A percentile compares a stretch with the other conserved stretches of the same genome.
Conservation (phyloP, 2,329 filamentous ascomycete genomes). For the Hypoxylon rubiginosum region DNA sequence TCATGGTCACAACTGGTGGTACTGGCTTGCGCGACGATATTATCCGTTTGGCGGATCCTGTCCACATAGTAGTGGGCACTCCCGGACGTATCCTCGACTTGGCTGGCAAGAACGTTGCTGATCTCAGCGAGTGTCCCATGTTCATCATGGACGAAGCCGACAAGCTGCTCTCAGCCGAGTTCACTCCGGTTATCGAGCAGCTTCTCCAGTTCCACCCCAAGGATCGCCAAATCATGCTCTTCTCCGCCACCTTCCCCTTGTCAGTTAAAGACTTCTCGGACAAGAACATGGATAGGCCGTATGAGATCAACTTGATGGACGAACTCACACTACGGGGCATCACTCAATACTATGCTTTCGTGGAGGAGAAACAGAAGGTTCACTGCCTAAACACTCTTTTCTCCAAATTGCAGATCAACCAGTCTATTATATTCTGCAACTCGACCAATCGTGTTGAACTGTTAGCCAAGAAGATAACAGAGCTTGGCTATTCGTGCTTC, state of each 20-base stretch:
- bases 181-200: constrained; percentile 97
- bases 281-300: constrained; percentile 95
- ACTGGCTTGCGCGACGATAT: constrained; percentile 97
- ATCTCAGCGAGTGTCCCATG: constrained; percentile 94
- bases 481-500: constrained; percentile 98
- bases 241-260: constrained; percentile 96
- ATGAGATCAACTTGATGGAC: constrained; percentile 99
- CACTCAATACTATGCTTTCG: constrained; percentile 99
- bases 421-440: constrained; percentile 99
- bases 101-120: constrained; percentile 95
- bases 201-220: constrained; percentile 95
- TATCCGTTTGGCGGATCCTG: constrained; percentile 90
- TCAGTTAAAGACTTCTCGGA: constrained; percentile 98
- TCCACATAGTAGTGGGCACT: constrained; percentile 98
- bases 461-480: constrained; percentile 98
- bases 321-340: constrained; percentile 98
- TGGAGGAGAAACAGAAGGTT: constrained; percentile 99
- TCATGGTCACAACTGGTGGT: constrained; percentile 99
- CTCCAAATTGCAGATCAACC: constrained; percentile 99
- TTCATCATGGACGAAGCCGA: constrained; percentile 99
- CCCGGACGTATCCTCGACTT: constrained; percentile 96
- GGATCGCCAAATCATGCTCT: constrained; percentile 98
- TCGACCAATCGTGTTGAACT: constrained; percentile 98
- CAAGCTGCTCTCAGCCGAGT: constrained; percentile 95
- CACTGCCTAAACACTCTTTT: constrained; percentile 99